A percentile compares a stretch with the other conserved stretches of the same genome.
phyloP scores from a whole-genome alignment of 345 rosid species.

The Moringa oleifera region DNA sequence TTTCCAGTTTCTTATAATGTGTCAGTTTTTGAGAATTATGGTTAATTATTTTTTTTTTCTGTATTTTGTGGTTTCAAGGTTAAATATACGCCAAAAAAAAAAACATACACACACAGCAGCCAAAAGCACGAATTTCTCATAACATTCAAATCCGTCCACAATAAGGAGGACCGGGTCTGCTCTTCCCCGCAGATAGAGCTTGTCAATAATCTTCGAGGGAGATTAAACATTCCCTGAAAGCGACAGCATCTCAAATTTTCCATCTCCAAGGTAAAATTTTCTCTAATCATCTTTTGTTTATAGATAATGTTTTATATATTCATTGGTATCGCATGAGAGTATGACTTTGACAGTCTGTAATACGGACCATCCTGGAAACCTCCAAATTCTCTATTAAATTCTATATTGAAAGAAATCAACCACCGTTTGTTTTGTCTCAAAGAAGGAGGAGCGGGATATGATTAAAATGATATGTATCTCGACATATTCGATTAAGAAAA shows the following conservation, averaged over 20 bases:
- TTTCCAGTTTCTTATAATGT: neutral
- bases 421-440: constrained; percentile 25
- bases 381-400: constrained; percentile 27
- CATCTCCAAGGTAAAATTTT: constrained; percentile 22
- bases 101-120: constrained; percentile 1
- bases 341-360: constrained; percentile 48
- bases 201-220: constrained; percentile 28
- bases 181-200: constrained; percentile 30
- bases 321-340: constrained; percentile 10
- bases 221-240: constrained; percentile 34
- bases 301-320: neutral
- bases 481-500: constrained; percentile 18
- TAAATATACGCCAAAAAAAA: constrained; percentile 25
- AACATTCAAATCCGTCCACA: neutral
- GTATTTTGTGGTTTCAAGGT: constrained; percentile 12
- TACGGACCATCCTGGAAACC: constrained; percentile 39
- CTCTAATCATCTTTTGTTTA: constrained; percentile 5
- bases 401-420: constrained; percentile 17
- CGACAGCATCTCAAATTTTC: constrained; percentile 15
- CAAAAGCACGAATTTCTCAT: constrained; percentile 2
- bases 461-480: constrained; percentile 19
- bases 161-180: neutral
- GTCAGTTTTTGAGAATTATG: constrained; percentile 8
- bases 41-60: neutral
- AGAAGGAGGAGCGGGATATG: constrained; percentile 12